phyloP scores from a whole-genome alignment of 371 early-diverging fungal species.

The Mucor plumbeus region DNA sequence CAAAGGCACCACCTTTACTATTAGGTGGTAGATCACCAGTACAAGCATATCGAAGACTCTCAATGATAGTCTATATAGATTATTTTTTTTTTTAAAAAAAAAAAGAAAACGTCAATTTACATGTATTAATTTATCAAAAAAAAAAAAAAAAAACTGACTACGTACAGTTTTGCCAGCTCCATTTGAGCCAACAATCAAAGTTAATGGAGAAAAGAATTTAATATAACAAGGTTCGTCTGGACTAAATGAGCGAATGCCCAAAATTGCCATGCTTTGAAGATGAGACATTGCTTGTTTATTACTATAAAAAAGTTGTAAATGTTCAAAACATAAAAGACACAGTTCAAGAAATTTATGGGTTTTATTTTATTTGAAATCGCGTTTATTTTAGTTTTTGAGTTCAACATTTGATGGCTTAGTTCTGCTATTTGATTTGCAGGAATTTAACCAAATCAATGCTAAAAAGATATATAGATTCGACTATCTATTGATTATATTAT shows the following conservation, averaged over 20 bases:
- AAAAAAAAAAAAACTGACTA: background rate
- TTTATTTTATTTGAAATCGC: background rate
- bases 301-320: background rate
- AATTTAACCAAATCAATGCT: background rate
- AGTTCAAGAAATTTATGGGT: background rate
- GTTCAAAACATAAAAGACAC: background rate
- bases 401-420: background rate
- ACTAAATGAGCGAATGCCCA: conserved; percentile 97
- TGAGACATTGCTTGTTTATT: conserved; percentile 60
- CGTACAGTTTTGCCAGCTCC: conserved; percentile 96
- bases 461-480: background rate
- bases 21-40: conserved; percentile 98
- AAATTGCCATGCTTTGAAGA: conserved; percentile 81
- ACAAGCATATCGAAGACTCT: conserved; percentile 96
- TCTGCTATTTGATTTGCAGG: background rate
- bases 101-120: background rate
- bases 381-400: conserved; percentile 3
- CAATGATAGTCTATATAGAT: conserved; percentile 88
- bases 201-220: conserved; percentile 93
- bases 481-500: too few relatives aligned
- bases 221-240: conserved; percentile 83
- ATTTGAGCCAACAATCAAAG: conserved; percentile 98
- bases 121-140: too few relatives aligned
- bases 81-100: background rate
- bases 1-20: conserved; percentile 91